Conservation (phyloP, 164 flowering plant genomes). For the Magnolia sinica region DNA sequence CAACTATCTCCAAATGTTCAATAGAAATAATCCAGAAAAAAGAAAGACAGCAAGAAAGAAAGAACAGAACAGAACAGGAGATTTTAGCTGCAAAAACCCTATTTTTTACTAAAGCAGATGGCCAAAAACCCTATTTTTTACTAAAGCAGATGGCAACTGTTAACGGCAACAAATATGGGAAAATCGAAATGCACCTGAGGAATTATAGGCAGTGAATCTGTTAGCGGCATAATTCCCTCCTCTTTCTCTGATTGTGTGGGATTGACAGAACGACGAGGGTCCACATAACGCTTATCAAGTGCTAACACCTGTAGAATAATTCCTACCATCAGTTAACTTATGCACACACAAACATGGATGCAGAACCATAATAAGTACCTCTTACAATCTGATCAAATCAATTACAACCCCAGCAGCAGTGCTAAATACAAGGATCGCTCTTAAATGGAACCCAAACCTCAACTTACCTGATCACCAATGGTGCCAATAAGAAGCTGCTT, state of each 20-base stretch:
- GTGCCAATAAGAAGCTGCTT: constrained; percentile 97
- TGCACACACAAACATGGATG: neutral
- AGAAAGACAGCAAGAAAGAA: too few species aligned
- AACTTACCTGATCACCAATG: constrained; percentile 86
- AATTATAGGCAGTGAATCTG: constrained; percentile 88
- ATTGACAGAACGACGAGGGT: constrained; percentile 81
- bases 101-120: too few species aligned
- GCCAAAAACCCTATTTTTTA: too few species aligned
- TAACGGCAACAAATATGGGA: constrained; percentile 1
- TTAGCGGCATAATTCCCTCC: constrained; percentile 86
- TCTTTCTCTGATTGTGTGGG: constrained; percentile 86
- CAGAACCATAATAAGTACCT: neutral
- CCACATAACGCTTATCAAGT: constrained; percentile 84
- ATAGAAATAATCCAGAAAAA: too few species aligned
- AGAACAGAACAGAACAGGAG: too few species aligned
- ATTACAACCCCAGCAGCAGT: neutral
- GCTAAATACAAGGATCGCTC: neutral
- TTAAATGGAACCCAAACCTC: neutral
- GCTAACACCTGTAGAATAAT: constrained; percentile 69
- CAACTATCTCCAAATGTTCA: too few species aligned
- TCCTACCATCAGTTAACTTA: constrained; percentile 1
- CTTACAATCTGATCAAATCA: neutral
- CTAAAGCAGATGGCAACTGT: neutral
- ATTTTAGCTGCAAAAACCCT: too few species aligned
- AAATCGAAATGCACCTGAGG: constrained; percentile 69